Evolutionary conservation across 176 grass and related monocot species (phyloP).

Genomic region (Microstegium vimineum): DNA sequence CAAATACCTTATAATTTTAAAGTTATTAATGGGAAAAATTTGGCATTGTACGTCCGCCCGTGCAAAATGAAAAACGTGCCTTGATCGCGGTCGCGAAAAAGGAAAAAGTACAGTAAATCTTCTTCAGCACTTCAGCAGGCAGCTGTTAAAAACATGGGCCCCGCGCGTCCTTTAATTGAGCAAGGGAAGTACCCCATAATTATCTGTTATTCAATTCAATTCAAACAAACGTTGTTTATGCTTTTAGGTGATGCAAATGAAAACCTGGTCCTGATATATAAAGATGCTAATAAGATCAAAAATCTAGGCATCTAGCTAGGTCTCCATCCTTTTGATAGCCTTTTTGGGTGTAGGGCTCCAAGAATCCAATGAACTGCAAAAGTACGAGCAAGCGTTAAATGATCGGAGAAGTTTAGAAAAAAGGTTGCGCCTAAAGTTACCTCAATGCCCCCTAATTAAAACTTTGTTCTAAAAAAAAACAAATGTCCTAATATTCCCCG

Average conservation of each 20-base stretch:
- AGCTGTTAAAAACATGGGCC: not conserved
- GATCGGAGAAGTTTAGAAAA: not conserved
- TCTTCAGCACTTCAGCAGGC: too few relatives aligned
- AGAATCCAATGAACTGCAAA: slow-evolving; percentile 88
- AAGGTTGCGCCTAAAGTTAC: not conserved
- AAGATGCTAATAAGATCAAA: not conserved
- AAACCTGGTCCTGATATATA: too few relatives aligned
- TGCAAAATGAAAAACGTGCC: too few relatives aligned
- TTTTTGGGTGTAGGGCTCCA: slow-evolving; percentile 73
- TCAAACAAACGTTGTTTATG: not conserved
- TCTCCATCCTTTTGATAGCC: slow-evolving; percentile 73
- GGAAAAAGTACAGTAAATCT: too few relatives aligned
- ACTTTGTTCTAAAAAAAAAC: too few relatives aligned
- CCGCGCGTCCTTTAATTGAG: slow-evolving; percentile 1
- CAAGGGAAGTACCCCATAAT: not conserved
- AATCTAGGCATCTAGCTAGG: slow-evolving; percentile 35
- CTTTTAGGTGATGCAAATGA: not conserved
- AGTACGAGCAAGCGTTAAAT: not conserved
- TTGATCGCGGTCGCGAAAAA: too few relatives aligned
- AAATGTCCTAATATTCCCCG: not conserved
- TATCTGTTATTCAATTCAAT: too few relatives aligned
- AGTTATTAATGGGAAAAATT: too few relatives aligned
- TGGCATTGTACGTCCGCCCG: too few relatives aligned
- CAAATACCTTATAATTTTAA: too few relatives aligned
- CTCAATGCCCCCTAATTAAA: too few relatives aligned